Evolutionary conservation across 805 yeast genomes (phyloP), one percentile per base, ranked within the genome.

Genomic region (Wickerhamomyces ciferrii): DNA sequence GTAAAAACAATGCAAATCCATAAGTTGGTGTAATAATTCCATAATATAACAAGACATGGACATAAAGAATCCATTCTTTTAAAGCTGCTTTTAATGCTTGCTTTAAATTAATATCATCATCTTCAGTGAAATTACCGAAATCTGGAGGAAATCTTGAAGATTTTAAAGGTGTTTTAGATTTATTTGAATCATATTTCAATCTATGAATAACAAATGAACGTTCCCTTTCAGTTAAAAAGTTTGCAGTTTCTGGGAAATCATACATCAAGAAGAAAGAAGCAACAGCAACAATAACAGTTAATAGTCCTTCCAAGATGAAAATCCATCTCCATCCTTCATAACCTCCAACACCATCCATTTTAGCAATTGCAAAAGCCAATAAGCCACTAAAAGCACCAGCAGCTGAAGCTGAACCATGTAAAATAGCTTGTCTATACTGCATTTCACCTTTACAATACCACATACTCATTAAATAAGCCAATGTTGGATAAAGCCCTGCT

Each of bases 371-470:
- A 51, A 60, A 69, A 1, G 76, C 70, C 61, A 79, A 52, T 59
- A 66, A 50, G 57, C 69, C 58, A 70, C 75, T 58, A 63, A 62
- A 64, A 4, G 72, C 72, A 41, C 82, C 79, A 20, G 80, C 72
- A 42, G 56, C 58, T 43, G 72, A 63, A 9, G 66, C 71, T 20
- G 70, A 71, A 19, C 66, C 53, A 44, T 65, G 67, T 49, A 70
- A 71, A 38, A 69, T 51, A 10, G 71, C 65, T 42, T 66, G 64
- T 43, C 77, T 56, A 31, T 66, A 57, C 4, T 65, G 63, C 43
- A 71, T 52, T 48, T 70, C 75, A 6, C 55, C 54, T 24, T 70
- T 55, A 41, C 60, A 62, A 55, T n/a, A n/a, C n/a, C n/a, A n/a
- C n/a, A n/a, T n/a, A n/a, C n/a, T 60, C 42, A 73, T 61, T 50